Percentiles rank a stretch among this genome's conserved stretches.
These are phyloP conservation scores for Solanum hybrid DNA, from an alignment of 305 asterid genomes.

Conservation along the genomic window DNA sequence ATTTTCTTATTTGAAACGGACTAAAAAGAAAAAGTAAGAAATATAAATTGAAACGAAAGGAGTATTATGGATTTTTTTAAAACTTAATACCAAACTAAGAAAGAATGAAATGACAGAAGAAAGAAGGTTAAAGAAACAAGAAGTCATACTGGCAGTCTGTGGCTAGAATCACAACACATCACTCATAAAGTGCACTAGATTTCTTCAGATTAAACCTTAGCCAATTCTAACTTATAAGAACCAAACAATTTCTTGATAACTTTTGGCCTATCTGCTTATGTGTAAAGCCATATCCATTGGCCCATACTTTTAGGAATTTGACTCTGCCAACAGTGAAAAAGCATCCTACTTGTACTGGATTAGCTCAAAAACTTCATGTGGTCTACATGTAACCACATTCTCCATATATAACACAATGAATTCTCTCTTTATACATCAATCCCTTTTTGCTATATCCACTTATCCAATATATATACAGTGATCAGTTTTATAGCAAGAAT, in stretches of 20 bases:
- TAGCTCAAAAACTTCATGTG: slow-evolving; percentile 29
- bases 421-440: slow-evolving; percentile 18
- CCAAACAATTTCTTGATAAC: background rate
- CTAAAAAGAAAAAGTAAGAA: background rate
- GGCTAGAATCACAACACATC: slow-evolving; percentile 32
- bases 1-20: background rate
- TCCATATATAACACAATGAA: background rate
- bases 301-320: slow-evolving; percentile 15
- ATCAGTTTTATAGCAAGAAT: background rate
- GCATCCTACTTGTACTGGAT: slow-evolving; percentile 27
- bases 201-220: slow-evolving; percentile 4
- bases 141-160: background rate
- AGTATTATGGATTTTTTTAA: background rate
- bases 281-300: slow-evolving; percentile 25
- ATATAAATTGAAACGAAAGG: background rate
- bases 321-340: background rate
- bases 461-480: slow-evolving; percentile 1
- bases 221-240: background rate
- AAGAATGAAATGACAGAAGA: background rate
- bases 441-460: background rate
- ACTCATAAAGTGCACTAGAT: background rate
- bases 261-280: background rate
- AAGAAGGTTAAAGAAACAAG: background rate
- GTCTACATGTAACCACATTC: slow-evolving; percentile 28
- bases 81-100: background rate